Conservation (phyloP, 2,329 filamentous ascomycete genomes). For the Alternaria burnsii region DNA sequence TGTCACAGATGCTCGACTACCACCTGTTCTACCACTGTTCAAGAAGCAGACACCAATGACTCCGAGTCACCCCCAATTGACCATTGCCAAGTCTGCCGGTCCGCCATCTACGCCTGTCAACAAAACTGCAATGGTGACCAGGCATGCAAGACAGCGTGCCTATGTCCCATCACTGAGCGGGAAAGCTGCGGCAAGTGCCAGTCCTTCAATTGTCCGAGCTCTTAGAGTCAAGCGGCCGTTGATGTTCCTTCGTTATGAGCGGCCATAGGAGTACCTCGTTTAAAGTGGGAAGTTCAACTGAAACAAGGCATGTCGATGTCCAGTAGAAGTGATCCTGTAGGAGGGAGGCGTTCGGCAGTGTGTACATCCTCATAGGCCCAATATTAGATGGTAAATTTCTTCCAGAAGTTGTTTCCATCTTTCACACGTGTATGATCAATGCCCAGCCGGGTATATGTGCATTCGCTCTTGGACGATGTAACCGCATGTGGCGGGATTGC, state of each 20-base stretch:
- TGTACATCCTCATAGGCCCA: neutral
- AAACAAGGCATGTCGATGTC: neutral
- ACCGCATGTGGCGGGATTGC: neutral
- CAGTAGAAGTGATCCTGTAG: neutral
- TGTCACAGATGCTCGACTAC: neutral
- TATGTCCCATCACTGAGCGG: neutral
- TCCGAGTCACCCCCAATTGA: neutral
- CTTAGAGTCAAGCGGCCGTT: neutral
- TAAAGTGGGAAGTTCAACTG: neutral
- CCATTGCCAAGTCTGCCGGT: neutral
- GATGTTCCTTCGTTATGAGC: neutral
- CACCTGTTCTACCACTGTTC: neutral
- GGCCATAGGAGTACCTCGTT: neutral
- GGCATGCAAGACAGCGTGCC: neutral
- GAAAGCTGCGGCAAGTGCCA: neutral
- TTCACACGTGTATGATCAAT: neutral
- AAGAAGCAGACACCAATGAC: neutral
- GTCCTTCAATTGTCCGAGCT: neutral
- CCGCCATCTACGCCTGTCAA: neutral
- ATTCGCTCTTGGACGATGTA: accelerated
- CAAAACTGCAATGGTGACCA: neutral
- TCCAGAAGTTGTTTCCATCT: neutral
- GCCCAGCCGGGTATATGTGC: neutral
- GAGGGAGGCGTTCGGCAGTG: neutral
- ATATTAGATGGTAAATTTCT: neutral